Base-by-base conservation (phyloP, 208 protist genomes). In the Porcisia deanei region DNA sequence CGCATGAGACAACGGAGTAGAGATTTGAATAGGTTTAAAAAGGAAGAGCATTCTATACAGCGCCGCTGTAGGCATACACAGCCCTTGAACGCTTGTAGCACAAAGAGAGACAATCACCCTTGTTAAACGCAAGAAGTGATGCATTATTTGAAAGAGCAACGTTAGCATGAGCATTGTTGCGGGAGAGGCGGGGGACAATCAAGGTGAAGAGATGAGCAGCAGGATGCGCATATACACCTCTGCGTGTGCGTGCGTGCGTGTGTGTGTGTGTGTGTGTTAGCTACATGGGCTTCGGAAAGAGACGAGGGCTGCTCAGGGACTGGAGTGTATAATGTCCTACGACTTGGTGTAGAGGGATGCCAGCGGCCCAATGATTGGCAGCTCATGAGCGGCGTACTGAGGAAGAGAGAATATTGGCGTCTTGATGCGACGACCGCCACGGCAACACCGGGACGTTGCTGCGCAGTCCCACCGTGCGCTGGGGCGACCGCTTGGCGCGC, bases 281-380 rank as follows among this genome's bases (percentile, higher is more conserved):
- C 45, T 20, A 30, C 7, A 67, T 20, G 7, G 14, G 2, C 9
- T 20, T 20, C 10, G 41, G 22, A 67, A 30, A 49, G 39, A 41
- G 22, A 52, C 45, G 61, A 67, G 10, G 61, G 61, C 18, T 67
- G 34, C 61, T 22, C 5, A 22, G 22, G 47, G n/a, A n/a, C 9
- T 54, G 30, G 25, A 30, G 18, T 41, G 47, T 43, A 20, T 43
- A n/a, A 41, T 2, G 7, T 8, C 57, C 55, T 76, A 72, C 6
- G 60, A 37, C 49, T 63, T 67, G 57, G 83, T 92, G 77, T 89
- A 90, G 16, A 71, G 60, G 18, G 61, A 55, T 9, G 85, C 83
- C 16, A 57, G 34, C 39, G 57, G 63, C 5, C 88, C 88, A 85
- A 92, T 92, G 37, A 84, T 85, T 4, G 88, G 85, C 16, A 92